phyloP scores from a whole-genome alignment of 345 rosid genomes.

The Gossypioides kirkii region DNA sequence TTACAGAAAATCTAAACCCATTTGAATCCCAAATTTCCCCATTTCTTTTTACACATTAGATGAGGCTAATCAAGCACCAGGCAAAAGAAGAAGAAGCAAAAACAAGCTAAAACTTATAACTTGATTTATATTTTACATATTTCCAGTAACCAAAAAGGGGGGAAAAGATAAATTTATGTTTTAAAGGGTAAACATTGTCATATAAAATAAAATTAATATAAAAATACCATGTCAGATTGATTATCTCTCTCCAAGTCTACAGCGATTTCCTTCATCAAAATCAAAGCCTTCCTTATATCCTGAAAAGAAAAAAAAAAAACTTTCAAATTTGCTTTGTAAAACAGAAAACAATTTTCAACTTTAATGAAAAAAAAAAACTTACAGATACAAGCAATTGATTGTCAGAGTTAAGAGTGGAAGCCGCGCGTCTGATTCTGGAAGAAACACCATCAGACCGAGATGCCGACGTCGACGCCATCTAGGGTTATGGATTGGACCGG shows the following conservation, averaged over 20 bases:
- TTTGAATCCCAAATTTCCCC: not conserved
- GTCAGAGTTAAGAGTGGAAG: constrained; percentile 45
- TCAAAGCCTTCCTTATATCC: constrained; percentile 69
- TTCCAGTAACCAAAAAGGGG: not conserved
- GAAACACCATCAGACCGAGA: constrained; percentile 35
- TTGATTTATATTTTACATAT: not conserved
- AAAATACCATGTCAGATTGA: constrained; percentile 54
- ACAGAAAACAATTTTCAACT: not conserved
- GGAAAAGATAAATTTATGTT: not conserved
- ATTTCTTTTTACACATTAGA: not conserved
- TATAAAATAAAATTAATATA: not conserved
- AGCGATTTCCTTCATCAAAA: constrained; percentile 60
- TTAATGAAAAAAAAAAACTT: constrained; percentile 28
- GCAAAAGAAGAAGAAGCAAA: not conserved
- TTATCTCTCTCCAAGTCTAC: constrained; percentile 70
- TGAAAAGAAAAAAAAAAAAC: constrained; percentile 18
- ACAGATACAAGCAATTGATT: constrained; percentile 49
- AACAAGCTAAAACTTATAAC: not conserved
- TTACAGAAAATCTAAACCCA: not conserved
- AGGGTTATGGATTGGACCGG: not conserved
- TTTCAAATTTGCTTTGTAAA: not conserved
- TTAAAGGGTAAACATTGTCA: not conserved
- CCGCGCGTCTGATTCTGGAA: constrained; percentile 47
- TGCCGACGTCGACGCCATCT: constrained; percentile 17
- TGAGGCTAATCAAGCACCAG: not conserved